A percentile compares a stretch with the other conserved stretches of the same genome.
phyloP scores from a whole-genome alignment of 768 basidiomycete genomes.

The Sporobolomyces phaffii region DNA sequence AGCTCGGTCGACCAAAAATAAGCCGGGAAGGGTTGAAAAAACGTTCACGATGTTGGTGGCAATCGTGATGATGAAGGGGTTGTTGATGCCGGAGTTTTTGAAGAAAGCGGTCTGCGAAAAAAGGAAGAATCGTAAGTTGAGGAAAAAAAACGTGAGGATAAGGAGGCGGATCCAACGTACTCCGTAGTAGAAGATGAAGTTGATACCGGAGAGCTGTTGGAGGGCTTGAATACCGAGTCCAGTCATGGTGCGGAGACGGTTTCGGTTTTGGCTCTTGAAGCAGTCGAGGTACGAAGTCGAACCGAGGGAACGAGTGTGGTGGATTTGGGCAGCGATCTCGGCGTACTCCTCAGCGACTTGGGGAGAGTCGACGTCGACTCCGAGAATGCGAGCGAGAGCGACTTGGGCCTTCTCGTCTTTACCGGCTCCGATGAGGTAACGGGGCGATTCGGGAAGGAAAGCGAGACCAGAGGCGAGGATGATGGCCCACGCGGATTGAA shows the following conservation, averaged over 20 bases:
- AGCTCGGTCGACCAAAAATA: background rate
- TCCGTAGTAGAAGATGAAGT: conserved; percentile 58
- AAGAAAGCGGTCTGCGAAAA: conserved; percentile 3
- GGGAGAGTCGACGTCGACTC: conserved; percentile 52
- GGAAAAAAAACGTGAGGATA: background rate
- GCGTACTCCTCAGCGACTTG: conserved; percentile 52
- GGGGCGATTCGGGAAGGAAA: conserved; percentile 56
- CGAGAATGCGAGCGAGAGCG: conserved; percentile 60
- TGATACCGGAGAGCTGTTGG: conserved; percentile 66
- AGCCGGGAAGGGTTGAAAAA: conserved; percentile 10
- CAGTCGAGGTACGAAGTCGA: conserved; percentile 63
- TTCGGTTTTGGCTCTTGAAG: conserved; percentile 52
- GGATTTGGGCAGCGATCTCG: conserved; percentile 57
- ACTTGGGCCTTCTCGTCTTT: conserved; percentile 55
- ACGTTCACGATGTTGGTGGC: conserved; percentile 67
- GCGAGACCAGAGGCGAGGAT: conserved; percentile 65
- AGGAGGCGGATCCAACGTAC: too few relatives aligned
- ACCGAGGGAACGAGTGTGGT: conserved; percentile 59
- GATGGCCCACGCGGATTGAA: conserved; percentile 40
- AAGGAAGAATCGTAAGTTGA: background rate
- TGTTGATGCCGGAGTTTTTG: conserved; percentile 35
- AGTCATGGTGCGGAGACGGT: conserved; percentile 64
- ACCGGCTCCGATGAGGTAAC: conserved; percentile 54
- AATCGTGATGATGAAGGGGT: conserved; percentile 61
- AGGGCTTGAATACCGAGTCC: conserved; percentile 70